Conservation (phyloP, 306 rosid species). For the Abrus pulchellus region DNA sequence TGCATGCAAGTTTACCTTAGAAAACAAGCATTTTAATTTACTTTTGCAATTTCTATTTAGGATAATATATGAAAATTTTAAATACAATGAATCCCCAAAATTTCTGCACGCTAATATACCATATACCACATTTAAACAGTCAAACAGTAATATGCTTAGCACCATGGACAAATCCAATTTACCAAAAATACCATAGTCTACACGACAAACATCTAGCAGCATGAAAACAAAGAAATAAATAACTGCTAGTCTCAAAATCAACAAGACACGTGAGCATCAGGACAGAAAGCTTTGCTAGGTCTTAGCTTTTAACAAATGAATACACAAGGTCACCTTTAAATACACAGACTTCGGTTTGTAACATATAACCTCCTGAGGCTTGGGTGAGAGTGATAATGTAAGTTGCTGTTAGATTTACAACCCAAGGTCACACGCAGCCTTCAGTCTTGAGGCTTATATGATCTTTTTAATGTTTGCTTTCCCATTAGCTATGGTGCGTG, state of each 20-base stretch:
- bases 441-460: background rate
- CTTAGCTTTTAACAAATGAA: background rate
- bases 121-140: background rate
- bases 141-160: background rate
- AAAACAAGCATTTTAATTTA: background rate
- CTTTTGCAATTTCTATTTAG: background rate
- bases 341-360: background rate
- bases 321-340: background rate
- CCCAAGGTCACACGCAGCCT: background rate
- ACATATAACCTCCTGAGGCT: background rate
- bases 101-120: background rate
- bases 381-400: background rate
- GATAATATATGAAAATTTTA: background rate
- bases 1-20: background rate
- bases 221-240: background rate
- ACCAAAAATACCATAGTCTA: background rate
- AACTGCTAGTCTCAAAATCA: background rate
- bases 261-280: background rate
- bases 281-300: background rate
- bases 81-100: background rate
- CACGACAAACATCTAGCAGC: background rate
- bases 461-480: background rate
- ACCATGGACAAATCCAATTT: background rate
- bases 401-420: background rate
- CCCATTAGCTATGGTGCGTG: background rate